Evolutionary conservation across 345 rosid genomes (phyloP).

Genomic region (Noccaea bulbosa): DNA sequence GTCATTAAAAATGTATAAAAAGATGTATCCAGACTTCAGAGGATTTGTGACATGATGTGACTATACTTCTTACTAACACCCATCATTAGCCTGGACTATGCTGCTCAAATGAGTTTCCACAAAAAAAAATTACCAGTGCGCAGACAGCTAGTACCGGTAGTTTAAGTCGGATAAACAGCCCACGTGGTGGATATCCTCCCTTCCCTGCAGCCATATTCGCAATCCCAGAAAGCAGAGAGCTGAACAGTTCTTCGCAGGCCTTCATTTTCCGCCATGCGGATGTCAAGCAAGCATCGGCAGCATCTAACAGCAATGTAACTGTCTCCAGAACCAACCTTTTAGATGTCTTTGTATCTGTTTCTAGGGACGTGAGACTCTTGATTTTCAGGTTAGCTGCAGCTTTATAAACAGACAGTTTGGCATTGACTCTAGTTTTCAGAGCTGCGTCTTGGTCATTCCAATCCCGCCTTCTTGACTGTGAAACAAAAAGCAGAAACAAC

Average conservation of each 20-base stretch:
- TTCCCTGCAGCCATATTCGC: constrained; percentile 62
- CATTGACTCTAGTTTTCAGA: constrained; percentile 65
- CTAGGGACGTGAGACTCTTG: constrained; percentile 64
- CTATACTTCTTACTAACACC: not conserved
- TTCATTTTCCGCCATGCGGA: constrained; percentile 83
- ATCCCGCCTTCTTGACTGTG: constrained; percentile 78
- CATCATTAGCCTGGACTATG: not conserved
- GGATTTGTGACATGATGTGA: not conserved
- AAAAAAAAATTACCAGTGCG: constrained; percentile 57
- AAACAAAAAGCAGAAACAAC: constrained; percentile 26
- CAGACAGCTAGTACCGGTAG: constrained; percentile 72
- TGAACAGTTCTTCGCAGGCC: constrained; percentile 69
- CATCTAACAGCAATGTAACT: constrained; percentile 65
- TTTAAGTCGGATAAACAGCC: constrained; percentile 75
- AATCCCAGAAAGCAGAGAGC: constrained; percentile 72
- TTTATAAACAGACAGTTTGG: constrained; percentile 73
- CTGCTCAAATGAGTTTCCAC: constrained; percentile 7
- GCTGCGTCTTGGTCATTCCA: constrained; percentile 72
- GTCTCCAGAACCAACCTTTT: constrained; percentile 72
- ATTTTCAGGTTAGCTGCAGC: constrained; percentile 73
- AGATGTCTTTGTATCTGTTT: constrained; percentile 60
- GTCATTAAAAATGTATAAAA: constrained; percentile 5
- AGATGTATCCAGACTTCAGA: not conserved
- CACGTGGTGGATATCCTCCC: constrained; percentile 73
- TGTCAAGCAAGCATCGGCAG: constrained; percentile 71